These are phyloP conservation scores for Plectosphaerella cucumerina DNA, from an alignment of 2,329 filamentous ascomycete genomes.

Conservation along the genomic window DNA sequence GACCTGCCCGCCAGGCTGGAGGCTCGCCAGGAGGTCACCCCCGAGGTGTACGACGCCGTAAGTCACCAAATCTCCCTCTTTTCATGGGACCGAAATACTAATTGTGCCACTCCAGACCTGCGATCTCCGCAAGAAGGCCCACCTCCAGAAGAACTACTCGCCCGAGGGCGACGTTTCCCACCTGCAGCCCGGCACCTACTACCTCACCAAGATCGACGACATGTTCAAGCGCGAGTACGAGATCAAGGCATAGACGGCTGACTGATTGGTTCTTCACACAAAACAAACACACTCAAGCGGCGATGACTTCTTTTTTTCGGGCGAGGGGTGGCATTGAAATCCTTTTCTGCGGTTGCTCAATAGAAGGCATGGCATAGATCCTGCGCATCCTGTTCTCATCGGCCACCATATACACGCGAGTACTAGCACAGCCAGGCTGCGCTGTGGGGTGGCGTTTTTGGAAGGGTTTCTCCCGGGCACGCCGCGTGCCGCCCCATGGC, in stretches of 20 bases:
- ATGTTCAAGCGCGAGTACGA: constrained; percentile 81
- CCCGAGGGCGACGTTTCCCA: constrained; percentile 66
- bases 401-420: too few relatives aligned
- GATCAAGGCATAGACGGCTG: constrained; percentile 59
- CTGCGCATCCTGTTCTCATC: constrained; percentile 1
- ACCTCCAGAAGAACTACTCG: constrained; percentile 74
- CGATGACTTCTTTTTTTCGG: too few relatives aligned
- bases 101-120: constrained; percentile 64
- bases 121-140: constrained; percentile 75
- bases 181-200: constrained; percentile 67
- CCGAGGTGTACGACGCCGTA: constrained; percentile 71
- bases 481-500: too few relatives aligned
- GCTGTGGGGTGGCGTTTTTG: too few relatives aligned
- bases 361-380: constrained; percentile 12
- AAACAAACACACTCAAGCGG: too few relatives aligned
- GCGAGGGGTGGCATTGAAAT: too few relatives aligned
- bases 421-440: too few relatives aligned
- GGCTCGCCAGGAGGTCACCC: constrained; percentile 60
- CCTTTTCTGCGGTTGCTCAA: constrained; percentile 2
- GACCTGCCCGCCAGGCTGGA: constrained; percentile 67
- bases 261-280: too few relatives aligned
- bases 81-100: background rate
- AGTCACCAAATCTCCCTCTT: constrained; percentile 25
- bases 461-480: too few relatives aligned
- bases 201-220: constrained; percentile 74